Evolutionary conservation across 2,329 filamentous ascomycete genomes (phyloP), one percentile per base, ranked within the genome.

Genomic region (Alternaria brassicae): DNA sequence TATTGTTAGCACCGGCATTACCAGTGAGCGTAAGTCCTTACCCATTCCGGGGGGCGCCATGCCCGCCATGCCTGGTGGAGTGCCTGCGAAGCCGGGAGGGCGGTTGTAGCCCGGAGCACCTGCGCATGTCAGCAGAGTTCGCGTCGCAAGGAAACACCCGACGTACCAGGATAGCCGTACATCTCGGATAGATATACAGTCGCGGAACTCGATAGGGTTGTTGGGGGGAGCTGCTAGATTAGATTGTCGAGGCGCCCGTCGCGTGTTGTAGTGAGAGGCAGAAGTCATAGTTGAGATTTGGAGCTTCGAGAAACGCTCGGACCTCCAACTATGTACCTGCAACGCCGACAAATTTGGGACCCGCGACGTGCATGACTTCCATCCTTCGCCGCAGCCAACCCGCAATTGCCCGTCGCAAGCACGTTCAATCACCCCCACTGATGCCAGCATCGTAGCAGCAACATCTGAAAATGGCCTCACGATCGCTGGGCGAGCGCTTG

Each of bases 1-100:
- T 7, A 23, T 57, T 58, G 47, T 65, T 17, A 63, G 58, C 27
- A 6, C 39, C 6, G n/a, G 42, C 12, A n/a, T 41, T 19, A n/a
- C 23, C 32, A 30, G 6, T 48, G 6, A 2, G 10, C 1, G 34
- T 7, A 13, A 13, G 7, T 19, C 77, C 86, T 79, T 85, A 94
- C 92, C 91, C 86, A 93, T 88, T 80, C 91, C 92, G 70, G 92
- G 91, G 70, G 89, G 88, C 66, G 87, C 89, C 86, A 92, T 89
- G 60, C 88, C 89, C 56, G 87, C 89, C 86, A 92, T 89, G 60
- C 88, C 89, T 57, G 89, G 89, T 49, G 90, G 89, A 71, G 91
- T 93, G 56, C 84, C 84, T 67, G 86, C 87, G 81, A 90, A 96
- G 68, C 87, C 86, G 52, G 91, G 91, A 72, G 91, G 89, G 58